These are phyloP conservation scores for Ophidiomyces ophidiicola DNA, from an alignment of 2,329 filamentous ascomycete species.

Conservation along the genomic window DNA sequence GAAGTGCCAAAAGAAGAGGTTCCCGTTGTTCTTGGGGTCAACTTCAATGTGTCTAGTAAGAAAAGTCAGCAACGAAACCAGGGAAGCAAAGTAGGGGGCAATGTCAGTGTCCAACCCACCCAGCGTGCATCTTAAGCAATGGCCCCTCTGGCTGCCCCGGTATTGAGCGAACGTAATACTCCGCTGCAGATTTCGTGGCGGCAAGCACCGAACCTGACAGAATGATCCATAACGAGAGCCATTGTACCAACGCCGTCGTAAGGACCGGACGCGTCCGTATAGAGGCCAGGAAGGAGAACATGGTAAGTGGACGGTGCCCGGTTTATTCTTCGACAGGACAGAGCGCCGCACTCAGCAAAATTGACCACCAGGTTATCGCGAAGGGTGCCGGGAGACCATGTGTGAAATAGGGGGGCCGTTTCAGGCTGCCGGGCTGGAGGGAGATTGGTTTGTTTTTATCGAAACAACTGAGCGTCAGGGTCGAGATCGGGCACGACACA, in stretches of 20 bases:
- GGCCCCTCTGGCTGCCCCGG: conserved; percentile 72
- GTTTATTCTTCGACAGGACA: not conserved
- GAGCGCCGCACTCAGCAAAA: not conserved
- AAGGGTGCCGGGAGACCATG: not conserved
- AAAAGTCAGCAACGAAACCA: conserved; percentile 8
- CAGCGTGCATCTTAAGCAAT: conserved; percentile 92
- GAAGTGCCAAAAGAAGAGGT: conserved; percentile 98
- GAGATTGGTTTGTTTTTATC: not conserved
- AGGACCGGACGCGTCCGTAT: conserved; percentile 1
- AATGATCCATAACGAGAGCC: conserved; percentile 8
- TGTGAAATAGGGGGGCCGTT: not conserved
- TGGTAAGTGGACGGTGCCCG: not conserved
- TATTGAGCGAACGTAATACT: conserved; percentile 79
- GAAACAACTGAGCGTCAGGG: too few relatives aligned
- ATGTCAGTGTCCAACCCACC: conserved; percentile 46
- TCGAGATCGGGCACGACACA: not conserved
- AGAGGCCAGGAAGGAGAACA: not conserved
- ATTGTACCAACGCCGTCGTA: not conserved
- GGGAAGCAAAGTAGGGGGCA: not conserved
- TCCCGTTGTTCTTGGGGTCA: conserved; percentile 70
- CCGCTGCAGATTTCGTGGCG: conserved; percentile 43
- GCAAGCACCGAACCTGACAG: conserved; percentile 9
- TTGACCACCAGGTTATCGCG: not conserved
- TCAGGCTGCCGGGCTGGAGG: not conserved
- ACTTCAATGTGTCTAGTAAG: conserved; percentile 73